Evolutionary conservation across 441 rosid genomes (phyloP), one percentile per base, ranked within the genome.

Genomic region (Lepidium campestre): DNA sequence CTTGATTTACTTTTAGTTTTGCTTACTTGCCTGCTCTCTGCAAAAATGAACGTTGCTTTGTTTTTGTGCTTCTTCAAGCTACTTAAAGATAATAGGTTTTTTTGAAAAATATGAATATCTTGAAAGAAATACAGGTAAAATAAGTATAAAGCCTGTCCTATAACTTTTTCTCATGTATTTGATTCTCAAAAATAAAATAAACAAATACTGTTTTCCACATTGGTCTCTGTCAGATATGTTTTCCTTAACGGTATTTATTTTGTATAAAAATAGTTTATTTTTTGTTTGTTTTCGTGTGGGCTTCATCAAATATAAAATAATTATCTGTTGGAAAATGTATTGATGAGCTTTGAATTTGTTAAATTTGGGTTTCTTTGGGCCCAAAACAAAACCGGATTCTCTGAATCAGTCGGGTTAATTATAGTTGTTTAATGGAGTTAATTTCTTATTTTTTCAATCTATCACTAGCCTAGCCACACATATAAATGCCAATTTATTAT

Each of bases 1-100:
- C 44, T 72, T 72, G 76, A 40, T 64, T 32, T 49, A 35, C 61
- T 72, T 72, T 48, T 47, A 19, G 12, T 54, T 15, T 15, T 57
- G 60, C 48, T 50, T 18, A 45, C 49, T 53, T 22, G 47, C 17
- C 32, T 62, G 62, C 34, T 11, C 54, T 66, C 90, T 85, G 92
- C 82, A 78, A 58, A 85, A 81, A 76, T 83, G 92, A 83, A 80
- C 92, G 92, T 86, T 86, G 85, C 78, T 81, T 80, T 78, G 83
- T 77, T 78, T 22, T 27, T 49, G 74, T 67, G 77, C 50, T 69
- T 44, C 32, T 69, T 41, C 40, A 67, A 69, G 8, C 15, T 40
- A 44, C 50, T 42, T 25, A 54, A 46, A 25, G 11, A 56, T 47
- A 14, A 32, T 45, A n/a, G 14, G 3, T n/a, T 52, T 27, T 23